Percentiles rank a stretch among this genome's conserved stretches.
Evolutionary conservation across 2,329 filamentous ascomycete species (phyloP).

Genomic region (Trichoderma endophyticum): DNA sequence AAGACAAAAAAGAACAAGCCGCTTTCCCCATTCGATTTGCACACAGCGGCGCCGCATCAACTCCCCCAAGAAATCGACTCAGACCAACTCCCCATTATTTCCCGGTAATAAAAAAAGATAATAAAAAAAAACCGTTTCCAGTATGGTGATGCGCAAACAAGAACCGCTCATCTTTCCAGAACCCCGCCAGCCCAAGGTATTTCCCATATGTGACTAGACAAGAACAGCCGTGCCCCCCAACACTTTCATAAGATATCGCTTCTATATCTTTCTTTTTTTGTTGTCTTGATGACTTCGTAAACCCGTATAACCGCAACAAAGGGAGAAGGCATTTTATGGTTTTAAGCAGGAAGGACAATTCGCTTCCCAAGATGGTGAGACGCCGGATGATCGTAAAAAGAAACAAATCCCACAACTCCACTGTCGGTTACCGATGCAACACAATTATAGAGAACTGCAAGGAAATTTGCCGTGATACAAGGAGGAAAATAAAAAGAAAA

Average conservation of each 20-base stretch:
- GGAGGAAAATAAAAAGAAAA: slow-evolving; percentile 29
- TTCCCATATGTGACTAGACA: slow-evolving; percentile 39
- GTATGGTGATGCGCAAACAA: slow-evolving; percentile 30
- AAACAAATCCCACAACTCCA: slow-evolving; percentile 21
- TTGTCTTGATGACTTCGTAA: slow-evolving; percentile 44
- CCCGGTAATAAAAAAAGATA: slow-evolving; percentile 22
- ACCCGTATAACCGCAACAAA: slow-evolving; percentile 36
- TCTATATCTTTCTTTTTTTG: slow-evolving; percentile 47
- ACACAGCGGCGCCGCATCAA: slow-evolving; percentile 27
- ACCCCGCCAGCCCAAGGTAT: slow-evolving; percentile 27
- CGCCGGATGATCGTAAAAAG: slow-evolving; percentile 18
- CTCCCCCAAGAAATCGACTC: slow-evolving; percentile 25
- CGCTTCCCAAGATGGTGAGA: slow-evolving; percentile 17
- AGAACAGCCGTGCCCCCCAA: slow-evolving; percentile 31
- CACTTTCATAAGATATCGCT: slow-evolving; percentile 33
- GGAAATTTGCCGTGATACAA: slow-evolving; percentile 31
- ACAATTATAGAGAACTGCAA: slow-evolving; percentile 22
- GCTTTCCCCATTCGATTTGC: slow-evolving; percentile 32
- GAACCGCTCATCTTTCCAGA: slow-evolving; percentile 36
- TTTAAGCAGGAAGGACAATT: slow-evolving; percentile 11
- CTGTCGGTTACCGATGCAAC: slow-evolving; percentile 20
- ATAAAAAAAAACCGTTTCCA: slow-evolving; percentile 28
- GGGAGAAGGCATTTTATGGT: slow-evolving; percentile 32
- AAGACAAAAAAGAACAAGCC: slow-evolving; percentile 22
- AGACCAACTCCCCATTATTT: slow-evolving; percentile 37